Evolutionary conservation across 495 filamentous ascomycete genomes (phyloP), one percentile per base, ranked within the genome.

Genomic region (Filosporella fistucella): DNA sequence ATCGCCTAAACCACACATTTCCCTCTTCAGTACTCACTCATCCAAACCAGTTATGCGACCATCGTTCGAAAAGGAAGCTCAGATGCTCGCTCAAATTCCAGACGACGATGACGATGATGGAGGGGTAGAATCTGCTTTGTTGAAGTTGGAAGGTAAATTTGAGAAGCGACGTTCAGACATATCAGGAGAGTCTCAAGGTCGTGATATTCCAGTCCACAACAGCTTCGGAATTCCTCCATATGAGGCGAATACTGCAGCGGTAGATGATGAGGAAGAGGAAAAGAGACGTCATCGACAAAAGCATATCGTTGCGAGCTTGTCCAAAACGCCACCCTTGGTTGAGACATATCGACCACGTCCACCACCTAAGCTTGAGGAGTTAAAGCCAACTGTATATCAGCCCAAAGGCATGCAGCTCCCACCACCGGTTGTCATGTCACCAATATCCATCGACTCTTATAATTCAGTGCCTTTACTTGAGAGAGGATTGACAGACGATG

Each of bases 101-200:
- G 94, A 99, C 61, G 87, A 91, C 49, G 51, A 65, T 18, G 75
- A 82, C 44, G 86, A 88, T 45, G 89, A 93, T 63, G 91, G 91
- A n/a, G 91, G 91, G 16, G 78, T 96, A 39, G 93, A 96, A 60
- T 89, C 91, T 12, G 89, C 93, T 5, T 60, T 99, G 51, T 66
- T 91, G 51, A 97, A 96, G 56, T 75, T 99, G 3, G 94, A 99
- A 69, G 93, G 93, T 5, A 90, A 85, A 56, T 94, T 80, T 65
- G 72, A 82, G 52, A 63, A 57, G 29, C 47, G 61, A 26, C 34
- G 45, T 10, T 56, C 60, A 20, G 46, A 63, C 23, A 17, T 42
- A 35, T 55, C 51, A 12, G n/a, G 10, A 23, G 26, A 45, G 38
- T 45, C 24, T 18, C 32, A 44, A 22, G 1, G 29, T 20, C 20